These are phyloP conservation scores for Gyromitra esculenta DNA, from an alignment of 2,329 filamentous ascomycete genomes.

Conservation along the genomic window DNA sequence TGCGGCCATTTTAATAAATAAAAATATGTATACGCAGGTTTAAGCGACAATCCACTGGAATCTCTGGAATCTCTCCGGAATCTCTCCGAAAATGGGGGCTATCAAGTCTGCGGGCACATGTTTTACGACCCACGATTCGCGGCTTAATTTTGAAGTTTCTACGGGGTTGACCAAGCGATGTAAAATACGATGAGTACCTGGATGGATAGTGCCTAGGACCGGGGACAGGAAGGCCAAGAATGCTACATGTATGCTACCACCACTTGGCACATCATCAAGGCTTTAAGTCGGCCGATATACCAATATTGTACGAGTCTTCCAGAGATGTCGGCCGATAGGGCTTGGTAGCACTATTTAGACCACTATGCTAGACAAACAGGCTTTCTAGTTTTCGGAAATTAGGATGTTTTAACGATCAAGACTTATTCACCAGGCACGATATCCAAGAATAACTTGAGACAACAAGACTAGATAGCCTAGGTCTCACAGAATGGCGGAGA, in stretches of 20 bases:
- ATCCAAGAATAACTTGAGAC: background rate
- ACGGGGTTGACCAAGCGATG: background rate
- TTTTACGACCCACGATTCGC: background rate
- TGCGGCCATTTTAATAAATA: background rate
- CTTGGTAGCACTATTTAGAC: background rate
- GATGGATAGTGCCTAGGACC: background rate
- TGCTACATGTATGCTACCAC: background rate
- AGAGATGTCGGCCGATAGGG: background rate
- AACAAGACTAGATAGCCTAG: background rate
- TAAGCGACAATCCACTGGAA: background rate
- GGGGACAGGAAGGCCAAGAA: background rate
- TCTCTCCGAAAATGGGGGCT: background rate
- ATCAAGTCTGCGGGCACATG: background rate
- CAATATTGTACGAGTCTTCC: background rate
- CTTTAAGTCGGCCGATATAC: conserved; percentile 6
- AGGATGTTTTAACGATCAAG: background rate
- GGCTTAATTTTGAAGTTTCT: background rate
- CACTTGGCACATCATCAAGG: background rate
- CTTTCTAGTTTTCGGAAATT: background rate
- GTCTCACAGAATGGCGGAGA: background rate
- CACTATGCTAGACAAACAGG: too few species aligned
- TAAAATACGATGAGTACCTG: background rate
- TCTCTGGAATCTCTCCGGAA: background rate
- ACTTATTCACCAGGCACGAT: background rate
- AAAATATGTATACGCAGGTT: background rate